These are phyloP conservation scores for Laetiporus sulphureus DNA, from an alignment of 1,284 basidiomycete species.

Conservation along the genomic window DNA sequence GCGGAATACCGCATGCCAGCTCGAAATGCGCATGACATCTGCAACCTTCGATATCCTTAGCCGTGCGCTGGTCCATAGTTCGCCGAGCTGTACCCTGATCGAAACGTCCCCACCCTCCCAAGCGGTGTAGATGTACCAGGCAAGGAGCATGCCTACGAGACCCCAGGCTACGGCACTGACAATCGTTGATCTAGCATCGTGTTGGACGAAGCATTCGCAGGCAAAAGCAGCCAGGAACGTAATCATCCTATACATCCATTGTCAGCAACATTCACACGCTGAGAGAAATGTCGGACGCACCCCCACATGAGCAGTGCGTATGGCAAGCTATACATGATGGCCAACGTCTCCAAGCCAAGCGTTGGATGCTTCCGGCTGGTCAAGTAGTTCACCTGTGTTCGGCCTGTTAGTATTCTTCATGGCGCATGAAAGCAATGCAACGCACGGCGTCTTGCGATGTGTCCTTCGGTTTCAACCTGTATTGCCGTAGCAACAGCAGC, in stretches of 20 bases:
- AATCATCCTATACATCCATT: conserved; percentile 14
- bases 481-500: conserved; percentile 36
- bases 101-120: conserved; percentile 9
- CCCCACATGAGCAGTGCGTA: conserved; percentile 33
- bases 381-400: conserved; percentile 22
- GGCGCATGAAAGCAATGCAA: not conserved
- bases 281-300: no score
- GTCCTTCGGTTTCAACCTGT: conserved; percentile 32
- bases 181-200: conserved; percentile 1
- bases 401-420: not conserved
- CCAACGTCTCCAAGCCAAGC: conserved; percentile 30
- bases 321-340: conserved; percentile 32
- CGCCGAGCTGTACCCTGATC: no score
- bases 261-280: no score
- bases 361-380: conserved; percentile 13
- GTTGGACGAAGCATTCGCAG: conserved; percentile 12
- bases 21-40: no score
- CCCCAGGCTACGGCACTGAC: conserved; percentile 4
- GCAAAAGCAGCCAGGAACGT: conserved; percentile 15
- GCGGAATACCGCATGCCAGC: no score
- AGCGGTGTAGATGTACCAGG: conserved; percentile 7
- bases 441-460: conserved; percentile 31
- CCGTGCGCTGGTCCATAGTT: no score
- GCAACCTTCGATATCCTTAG: no score
- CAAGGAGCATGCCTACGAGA: conserved; percentile 5